These are phyloP conservation scores for Amylocarpus encephaloides DNA, from an alignment of 2,329 filamentous ascomycete genomes.

Conservation along the genomic window DNA sequence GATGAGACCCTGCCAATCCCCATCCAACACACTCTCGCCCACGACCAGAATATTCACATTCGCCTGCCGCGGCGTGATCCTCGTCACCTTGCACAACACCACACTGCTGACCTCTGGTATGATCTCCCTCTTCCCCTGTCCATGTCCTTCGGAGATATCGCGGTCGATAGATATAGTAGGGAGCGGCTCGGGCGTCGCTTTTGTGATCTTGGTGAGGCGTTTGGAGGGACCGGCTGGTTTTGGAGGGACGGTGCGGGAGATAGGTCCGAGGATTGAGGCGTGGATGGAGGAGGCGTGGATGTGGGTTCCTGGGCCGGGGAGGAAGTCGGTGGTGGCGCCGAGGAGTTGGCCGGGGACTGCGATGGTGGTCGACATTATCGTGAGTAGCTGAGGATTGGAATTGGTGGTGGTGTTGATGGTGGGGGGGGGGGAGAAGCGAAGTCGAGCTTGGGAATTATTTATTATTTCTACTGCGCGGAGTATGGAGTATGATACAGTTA, in stretches of 20 bases:
- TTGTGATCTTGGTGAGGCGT: conserved; percentile 52
- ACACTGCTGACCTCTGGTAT: conserved; percentile 75
- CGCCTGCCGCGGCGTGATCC: conserved; percentile 79
- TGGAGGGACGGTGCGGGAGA: conserved; percentile 45
- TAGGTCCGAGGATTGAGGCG: conserved; percentile 73
- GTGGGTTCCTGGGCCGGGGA: conserved; percentile 78
- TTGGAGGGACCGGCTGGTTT: conserved; percentile 43
- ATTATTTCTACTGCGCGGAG: too few species aligned
- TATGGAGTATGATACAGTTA: too few species aligned
- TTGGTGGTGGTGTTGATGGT: not conserved
- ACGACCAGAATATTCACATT: conserved; percentile 82
- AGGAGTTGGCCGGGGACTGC: conserved; percentile 80
- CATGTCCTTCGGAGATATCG: conserved; percentile 15
- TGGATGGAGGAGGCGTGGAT: conserved; percentile 68
- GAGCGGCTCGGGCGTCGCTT: conserved; percentile 37
- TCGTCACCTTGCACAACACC: conserved; percentile 79
- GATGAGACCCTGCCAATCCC: conserved; percentile 80
- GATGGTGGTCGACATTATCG: conserved; percentile 32
- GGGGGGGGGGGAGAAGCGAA: not conserved
- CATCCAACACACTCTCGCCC: conserved; percentile 62
- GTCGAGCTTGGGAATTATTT: conserved; percentile 11
- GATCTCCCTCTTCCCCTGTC: conserved; percentile 54
- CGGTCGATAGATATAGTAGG: conserved; percentile 50
- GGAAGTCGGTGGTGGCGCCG: conserved; percentile 59
- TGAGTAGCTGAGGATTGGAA: not conserved